Conservation (phyloP, 108 stramenopile species). For the Aurantiochytrium sp. region DNA sequence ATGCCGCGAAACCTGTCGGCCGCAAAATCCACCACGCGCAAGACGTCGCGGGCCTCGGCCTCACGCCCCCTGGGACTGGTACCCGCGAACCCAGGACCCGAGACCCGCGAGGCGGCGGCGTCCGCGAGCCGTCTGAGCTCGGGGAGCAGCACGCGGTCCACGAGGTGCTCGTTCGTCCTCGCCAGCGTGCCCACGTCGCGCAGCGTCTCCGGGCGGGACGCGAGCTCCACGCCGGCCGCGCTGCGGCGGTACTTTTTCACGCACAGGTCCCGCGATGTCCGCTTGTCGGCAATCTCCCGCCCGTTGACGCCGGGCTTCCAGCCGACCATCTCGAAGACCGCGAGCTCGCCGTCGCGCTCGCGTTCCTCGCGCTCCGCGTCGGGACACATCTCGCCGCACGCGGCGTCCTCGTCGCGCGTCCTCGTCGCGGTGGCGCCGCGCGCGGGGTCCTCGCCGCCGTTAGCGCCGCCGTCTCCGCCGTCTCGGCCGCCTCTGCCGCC, state of each 20-base stretch:
- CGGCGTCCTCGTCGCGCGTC: too few species aligned
- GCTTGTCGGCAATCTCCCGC: background rate
- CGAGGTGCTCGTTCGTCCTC: background rate
- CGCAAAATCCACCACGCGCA: background rate
- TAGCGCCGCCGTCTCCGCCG: too few species aligned
- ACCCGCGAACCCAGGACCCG: too few species aligned
- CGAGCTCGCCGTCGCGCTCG: background rate
- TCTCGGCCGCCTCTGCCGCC: too few species aligned
- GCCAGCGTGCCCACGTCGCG: background rate
- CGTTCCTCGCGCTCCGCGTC: background rate
- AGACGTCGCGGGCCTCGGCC: background rate
- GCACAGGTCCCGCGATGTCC: background rate
- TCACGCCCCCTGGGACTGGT: too few species aligned
- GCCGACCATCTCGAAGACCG: background rate
- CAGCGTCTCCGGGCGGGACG: background rate
- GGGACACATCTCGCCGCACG: background rate
- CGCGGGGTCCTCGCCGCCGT: too few species aligned
- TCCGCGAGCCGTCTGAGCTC: background rate
- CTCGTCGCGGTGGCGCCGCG: too few species aligned
- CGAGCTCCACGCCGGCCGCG: background rate
- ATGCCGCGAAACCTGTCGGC: conserved; percentile 1
- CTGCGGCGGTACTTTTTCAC: conserved; percentile 21
- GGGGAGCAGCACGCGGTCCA: background rate
- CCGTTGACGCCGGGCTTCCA: background rate
- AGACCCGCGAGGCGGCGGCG: too few species aligned